Conservation (phyloP, 179 eudicot species). For the Heliamphora pulchella region DNA sequence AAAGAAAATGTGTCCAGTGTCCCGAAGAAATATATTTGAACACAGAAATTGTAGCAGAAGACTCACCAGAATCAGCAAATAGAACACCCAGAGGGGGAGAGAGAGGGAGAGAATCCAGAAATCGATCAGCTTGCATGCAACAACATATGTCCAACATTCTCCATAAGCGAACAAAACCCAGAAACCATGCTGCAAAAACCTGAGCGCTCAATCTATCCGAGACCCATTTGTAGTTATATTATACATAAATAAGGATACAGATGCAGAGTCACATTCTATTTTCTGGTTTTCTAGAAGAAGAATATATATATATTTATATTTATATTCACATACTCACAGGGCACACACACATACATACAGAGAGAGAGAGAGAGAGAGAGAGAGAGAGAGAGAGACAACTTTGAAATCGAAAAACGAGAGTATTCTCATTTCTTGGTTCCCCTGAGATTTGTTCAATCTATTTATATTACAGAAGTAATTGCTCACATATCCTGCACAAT, state of each 20-base stretch:
- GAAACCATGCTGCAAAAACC: slow-evolving; percentile 19
- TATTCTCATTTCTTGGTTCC: too few relatives aligned
- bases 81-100: background rate
- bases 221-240: background rate
- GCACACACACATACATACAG: background rate
- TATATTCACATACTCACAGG: background rate
- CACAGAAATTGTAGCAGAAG: background rate
- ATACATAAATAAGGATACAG: background rate
- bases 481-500: too few relatives aligned
- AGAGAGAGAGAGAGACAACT: too few relatives aligned
- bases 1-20: background rate
- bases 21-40: background rate
- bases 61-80: slow-evolving; percentile 12
- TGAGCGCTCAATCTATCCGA: slow-evolving; percentile 11
- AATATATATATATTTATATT: background rate
- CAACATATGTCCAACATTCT: slow-evolving; percentile 15
- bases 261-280: slow-evolving; percentile 23
- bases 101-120: background rate
- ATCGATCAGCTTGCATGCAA: slow-evolving; percentile 21
- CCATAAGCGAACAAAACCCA: slow-evolving; percentile 16
- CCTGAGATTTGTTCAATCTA: too few relatives aligned
- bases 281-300: slow-evolving; percentile 8
- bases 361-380: too few relatives aligned
- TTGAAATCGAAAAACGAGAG: background rate
- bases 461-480: too few relatives aligned